A percentile compares a stretch with the other conserved stretches of the same genome.
Conservation (phyloP, 306 rosid species). For the Astragalus membranaceus region DNA sequence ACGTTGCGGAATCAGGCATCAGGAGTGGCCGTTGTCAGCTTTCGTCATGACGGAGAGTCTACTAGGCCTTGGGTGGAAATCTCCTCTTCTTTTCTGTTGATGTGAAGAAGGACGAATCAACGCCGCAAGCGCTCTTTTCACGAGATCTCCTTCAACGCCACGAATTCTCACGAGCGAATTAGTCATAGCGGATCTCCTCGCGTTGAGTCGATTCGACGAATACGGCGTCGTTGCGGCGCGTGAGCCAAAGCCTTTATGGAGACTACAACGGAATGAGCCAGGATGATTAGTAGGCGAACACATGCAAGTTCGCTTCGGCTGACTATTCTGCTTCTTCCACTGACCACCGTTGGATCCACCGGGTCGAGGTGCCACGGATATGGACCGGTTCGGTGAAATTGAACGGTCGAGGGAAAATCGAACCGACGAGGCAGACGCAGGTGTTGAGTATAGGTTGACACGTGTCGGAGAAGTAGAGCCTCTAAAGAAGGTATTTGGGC, state of each 20-base stretch:
- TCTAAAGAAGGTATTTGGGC: slow-evolving; percentile 44
- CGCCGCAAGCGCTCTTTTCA: slow-evolving; percentile 73
- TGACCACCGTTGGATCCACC: neutral
- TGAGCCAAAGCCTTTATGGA: slow-evolving; percentile 52
- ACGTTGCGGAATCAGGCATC: neutral
- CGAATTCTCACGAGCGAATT: slow-evolving; percentile 89
- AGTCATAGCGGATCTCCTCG: slow-evolving; percentile 97
- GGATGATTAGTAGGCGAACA: slow-evolving; percentile 95
- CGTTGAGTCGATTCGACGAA: slow-evolving; percentile 72
- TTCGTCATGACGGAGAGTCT: slow-evolving; percentile 73
- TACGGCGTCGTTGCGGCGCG: slow-evolving; percentile 37
- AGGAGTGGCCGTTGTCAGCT: slow-evolving; percentile 28
- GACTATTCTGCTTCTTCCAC: slow-evolving; percentile 26
- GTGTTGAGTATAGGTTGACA: slow-evolving; percentile 35
- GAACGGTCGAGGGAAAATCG: slow-evolving; percentile 74
- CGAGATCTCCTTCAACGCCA: slow-evolving; percentile 90
- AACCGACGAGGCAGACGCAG: slow-evolving; percentile 49
- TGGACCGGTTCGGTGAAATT: slow-evolving; percentile 68
- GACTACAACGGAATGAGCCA: slow-evolving; percentile 89
- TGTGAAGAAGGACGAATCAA: slow-evolving; percentile 93
- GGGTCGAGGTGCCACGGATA: slow-evolving; percentile 44
- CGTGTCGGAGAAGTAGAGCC: slow-evolving; percentile 70
- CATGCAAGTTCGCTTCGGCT: slow-evolving; percentile 72
- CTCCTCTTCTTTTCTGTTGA: slow-evolving; percentile 63
- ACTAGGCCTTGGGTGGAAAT: slow-evolving; percentile 70